Base-by-base conservation (phyloP, 176 grass and related monocot species). In the Zoysia pacifica region DNA sequence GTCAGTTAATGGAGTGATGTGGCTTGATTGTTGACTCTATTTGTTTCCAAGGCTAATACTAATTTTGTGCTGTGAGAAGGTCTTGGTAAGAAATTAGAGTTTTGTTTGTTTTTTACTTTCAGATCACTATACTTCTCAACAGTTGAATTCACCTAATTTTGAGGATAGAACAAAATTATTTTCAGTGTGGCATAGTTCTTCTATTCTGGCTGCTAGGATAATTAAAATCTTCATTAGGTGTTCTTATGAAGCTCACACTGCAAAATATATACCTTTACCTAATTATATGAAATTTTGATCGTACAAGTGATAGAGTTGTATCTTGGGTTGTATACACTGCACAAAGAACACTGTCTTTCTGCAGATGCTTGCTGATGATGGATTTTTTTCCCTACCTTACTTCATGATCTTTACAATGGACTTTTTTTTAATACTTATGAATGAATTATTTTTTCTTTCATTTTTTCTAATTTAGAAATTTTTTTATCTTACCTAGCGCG, bases 1-100 rank as follows among this genome's bases (percentile, higher is more conserved):
- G 65, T 60, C 48, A 50, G 35, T 75, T 35, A 70, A 82, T 55
- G 47, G 14, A 82, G 65, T 39, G 6, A 80, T 80, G 60, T 60
- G 18, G 46, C 7, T 48, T 75, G 38, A 20, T 48, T 45, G 63
- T 69, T 75, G 39, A 71, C 35, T 48, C 3, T 16, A 36, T 62
- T 2, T 41, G 18, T 68, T 76, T 62, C 13, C 3, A 39, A 38
- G 50, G 47, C 53, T 69, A 35, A 73, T 9, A 4, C 38, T 5
- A 8, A 35, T 76, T 9, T 60, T n/a, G 48, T 60, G 67, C 46
- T 43, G 2, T 11, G 8, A 1, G 0, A 60, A 74, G 16, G 18
- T 69, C 45, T 3, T 36, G 4, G 42, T 62, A 48, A 54, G 2
- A 28, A 7, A 82, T 47, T 69, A 2, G 44, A 54, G 63, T 65